Evolutionary conservation across 108 stramenopile genomes (phyloP).

Genomic region (Seminavis robusta): DNA sequence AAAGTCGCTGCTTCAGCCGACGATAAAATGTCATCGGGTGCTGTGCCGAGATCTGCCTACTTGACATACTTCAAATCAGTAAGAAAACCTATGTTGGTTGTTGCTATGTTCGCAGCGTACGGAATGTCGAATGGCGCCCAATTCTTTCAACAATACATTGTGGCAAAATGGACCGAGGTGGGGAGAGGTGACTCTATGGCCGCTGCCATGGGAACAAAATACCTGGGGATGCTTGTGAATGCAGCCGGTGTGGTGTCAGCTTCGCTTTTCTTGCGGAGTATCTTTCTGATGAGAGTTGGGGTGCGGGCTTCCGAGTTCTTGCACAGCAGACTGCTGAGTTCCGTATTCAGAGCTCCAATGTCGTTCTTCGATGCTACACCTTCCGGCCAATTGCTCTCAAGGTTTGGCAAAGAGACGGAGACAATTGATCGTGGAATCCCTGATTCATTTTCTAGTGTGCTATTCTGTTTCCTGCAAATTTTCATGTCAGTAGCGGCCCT

Average conservation of each 20-base stretch:
- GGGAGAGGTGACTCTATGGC: constrained; percentile 39
- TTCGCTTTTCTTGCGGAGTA: constrained; percentile 66
- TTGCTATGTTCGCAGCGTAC: constrained; percentile 54
- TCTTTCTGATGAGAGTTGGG: constrained; percentile 65
- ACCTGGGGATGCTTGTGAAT: constrained; percentile 50
- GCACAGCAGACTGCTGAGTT: constrained; percentile 63
- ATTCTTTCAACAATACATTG: constrained; percentile 77
- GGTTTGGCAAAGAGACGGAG: constrained; percentile 89
- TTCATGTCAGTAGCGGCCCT: constrained; percentile 49
- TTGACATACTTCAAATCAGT: constrained; percentile 69
- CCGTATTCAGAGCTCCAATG: constrained; percentile 87
- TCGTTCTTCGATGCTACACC: constrained; percentile 92
- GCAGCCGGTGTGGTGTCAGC: constrained; percentile 70
- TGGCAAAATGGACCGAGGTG: constrained; percentile 77
- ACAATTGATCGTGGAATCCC: constrained; percentile 70
- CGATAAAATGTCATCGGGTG: constrained; percentile 74
- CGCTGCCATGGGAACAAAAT: constrained; percentile 45
- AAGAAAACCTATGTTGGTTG: constrained; percentile 59
- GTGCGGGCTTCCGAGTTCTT: constrained; percentile 58
- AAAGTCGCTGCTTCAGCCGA: no score
- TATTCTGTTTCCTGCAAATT: constrained; percentile 75
- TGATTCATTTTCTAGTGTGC: constrained; percentile 58
- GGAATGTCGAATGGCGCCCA: constrained; percentile 65
- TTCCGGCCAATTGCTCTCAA: constrained; percentile 82
- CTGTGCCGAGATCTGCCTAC: constrained; percentile 70